phyloP scores from a whole-genome alignment of 225 moss, liverwort and hornwort species.

The Polytrichum formosum region DNA sequence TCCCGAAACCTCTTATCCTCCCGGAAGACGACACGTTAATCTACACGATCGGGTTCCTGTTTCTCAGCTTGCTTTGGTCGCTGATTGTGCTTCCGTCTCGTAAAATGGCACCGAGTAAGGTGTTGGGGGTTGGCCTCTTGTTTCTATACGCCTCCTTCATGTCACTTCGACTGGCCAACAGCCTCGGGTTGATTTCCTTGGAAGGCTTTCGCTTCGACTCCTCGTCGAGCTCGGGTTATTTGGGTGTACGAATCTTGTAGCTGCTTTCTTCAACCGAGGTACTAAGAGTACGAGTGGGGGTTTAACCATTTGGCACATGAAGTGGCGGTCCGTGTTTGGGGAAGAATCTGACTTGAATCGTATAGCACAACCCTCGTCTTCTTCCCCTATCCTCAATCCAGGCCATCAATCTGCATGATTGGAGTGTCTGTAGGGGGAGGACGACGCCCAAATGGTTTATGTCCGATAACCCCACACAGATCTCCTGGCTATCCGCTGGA shows the following conservation, averaged over 20 bases:
- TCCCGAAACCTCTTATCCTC: slow-evolving; percentile 53
- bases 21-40: slow-evolving; percentile 72
- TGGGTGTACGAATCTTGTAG: slow-evolving; percentile 49
- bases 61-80: slow-evolving; percentile 75
- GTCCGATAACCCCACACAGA: too few relatives aligned
- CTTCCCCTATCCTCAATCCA: too few relatives aligned
- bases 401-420: too few relatives aligned
- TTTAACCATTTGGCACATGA: too few relatives aligned
- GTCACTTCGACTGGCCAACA: slow-evolving; percentile 47
- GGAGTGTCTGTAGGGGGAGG: too few relatives aligned
- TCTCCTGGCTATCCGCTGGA: too few relatives aligned
- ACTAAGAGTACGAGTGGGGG: too few relatives aligned
- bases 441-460: too few relatives aligned
- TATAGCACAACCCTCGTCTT: too few relatives aligned
- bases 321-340: too few relatives aligned
- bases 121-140: slow-evolving; percentile 76
- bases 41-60: slow-evolving; percentile 76
- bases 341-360: too few relatives aligned
- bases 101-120: slow-evolving; percentile 73
- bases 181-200: slow-evolving; percentile 34
- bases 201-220: slow-evolving; percentile 29
- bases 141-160: slow-evolving; percentile 66
- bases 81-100: slow-evolving; percentile 51
- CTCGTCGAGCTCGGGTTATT: slow-evolving; percentile 25
- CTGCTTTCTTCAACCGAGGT: neutral